These are phyloP conservation scores for Musa schizocarpa DNA, from an alignment of 176 grass and related monocot species.

Conservation along the genomic window DNA sequence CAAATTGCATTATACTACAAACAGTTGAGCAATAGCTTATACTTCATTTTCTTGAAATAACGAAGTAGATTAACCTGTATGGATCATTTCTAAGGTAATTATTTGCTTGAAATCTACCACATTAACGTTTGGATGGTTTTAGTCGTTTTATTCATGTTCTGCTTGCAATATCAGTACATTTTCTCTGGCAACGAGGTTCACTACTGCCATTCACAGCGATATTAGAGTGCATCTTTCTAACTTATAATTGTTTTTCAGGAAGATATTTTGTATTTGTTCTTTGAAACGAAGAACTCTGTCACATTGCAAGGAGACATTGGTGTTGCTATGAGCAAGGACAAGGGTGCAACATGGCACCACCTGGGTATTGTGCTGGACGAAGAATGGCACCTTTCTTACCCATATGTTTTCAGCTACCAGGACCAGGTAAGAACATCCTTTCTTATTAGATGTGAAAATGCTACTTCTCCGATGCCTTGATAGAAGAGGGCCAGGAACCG, in stretches of 20 bases:
- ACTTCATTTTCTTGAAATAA: too few species aligned
- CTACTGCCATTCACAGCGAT: too few species aligned
- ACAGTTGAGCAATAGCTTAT: too few species aligned
- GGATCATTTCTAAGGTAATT: neutral
- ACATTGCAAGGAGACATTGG: constrained; percentile 80
- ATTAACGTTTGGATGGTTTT: too few species aligned
- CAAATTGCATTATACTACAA: too few species aligned
- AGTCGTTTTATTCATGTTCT: too few species aligned
- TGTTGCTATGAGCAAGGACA: constrained; percentile 73
- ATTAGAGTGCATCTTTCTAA: too few species aligned
- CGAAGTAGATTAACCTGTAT: too few species aligned
- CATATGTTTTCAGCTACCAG: constrained; percentile 59
- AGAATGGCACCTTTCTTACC: constrained; percentile 89
- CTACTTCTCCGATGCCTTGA: too few species aligned
- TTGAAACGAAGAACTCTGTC: constrained; percentile 65
- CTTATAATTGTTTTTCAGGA: constrained; percentile 28
- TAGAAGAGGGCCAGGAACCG: too few species aligned
- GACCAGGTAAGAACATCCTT: constrained; percentile 31
- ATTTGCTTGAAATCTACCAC: neutral
- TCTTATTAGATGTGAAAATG: neutral
- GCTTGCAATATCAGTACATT: too few species aligned
- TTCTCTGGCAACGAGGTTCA: too few species aligned
- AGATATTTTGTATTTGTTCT: constrained; percentile 67
- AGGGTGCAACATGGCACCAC: constrained; percentile 62
- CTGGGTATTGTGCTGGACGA: constrained; percentile 74